Conservation (phyloP, 495 filamentous ascomycete species). For the Aspergillus cavernicola region DNA sequence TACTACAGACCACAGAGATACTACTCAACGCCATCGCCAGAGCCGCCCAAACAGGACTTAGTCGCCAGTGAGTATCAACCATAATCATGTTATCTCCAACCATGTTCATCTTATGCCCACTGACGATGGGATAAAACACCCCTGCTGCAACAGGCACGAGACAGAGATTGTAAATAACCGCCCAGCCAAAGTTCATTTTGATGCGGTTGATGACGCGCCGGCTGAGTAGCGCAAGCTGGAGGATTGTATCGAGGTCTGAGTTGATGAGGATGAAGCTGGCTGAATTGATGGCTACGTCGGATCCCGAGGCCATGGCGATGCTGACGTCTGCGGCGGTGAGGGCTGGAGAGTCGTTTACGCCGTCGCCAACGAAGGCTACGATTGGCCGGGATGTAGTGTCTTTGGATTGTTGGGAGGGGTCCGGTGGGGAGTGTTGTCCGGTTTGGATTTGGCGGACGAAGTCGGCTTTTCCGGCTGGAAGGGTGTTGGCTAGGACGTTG, state of each 20-base stretch:
- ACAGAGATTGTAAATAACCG: slow-evolving; percentile 76
- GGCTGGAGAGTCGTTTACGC: slow-evolving; percentile 85
- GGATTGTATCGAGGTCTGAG: slow-evolving; percentile 62
- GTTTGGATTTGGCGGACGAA: slow-evolving; percentile 78
- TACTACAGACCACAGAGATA: slow-evolving; percentile 74
- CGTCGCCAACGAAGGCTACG: slow-evolving; percentile 73
- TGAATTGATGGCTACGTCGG: slow-evolving; percentile 78
- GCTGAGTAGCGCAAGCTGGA: slow-evolving; percentile 70
- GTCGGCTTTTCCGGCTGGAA: slow-evolving; percentile 80
- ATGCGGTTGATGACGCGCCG: slow-evolving; percentile 71
- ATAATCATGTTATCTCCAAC: slow-evolving; percentile 20
- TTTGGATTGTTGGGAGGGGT: no score
- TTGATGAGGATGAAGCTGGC: slow-evolving; percentile 84
- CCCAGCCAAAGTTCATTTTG: slow-evolving; percentile 86
- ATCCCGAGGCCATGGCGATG: slow-evolving; percentile 78
- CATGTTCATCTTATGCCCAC: slow-evolving; percentile 41
- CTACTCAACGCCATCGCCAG: slow-evolving; percentile 85
- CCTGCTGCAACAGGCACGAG: slow-evolving; percentile 84
- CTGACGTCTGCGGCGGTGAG: slow-evolving; percentile 76
- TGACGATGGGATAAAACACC: slow-evolving; percentile 66
- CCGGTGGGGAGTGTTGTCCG: slow-evolving; percentile 1
- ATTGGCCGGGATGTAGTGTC: slow-evolving; percentile 20
- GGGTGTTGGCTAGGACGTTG: slow-evolving; percentile 83
- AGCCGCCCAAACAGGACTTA: slow-evolving; percentile 82
- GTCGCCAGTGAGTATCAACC: slow-evolving; percentile 41